These are phyloP conservation scores for Davidsoniella virescens DNA, from an alignment of 2,329 filamentous ascomycete species.

Conservation along the genomic window DNA sequence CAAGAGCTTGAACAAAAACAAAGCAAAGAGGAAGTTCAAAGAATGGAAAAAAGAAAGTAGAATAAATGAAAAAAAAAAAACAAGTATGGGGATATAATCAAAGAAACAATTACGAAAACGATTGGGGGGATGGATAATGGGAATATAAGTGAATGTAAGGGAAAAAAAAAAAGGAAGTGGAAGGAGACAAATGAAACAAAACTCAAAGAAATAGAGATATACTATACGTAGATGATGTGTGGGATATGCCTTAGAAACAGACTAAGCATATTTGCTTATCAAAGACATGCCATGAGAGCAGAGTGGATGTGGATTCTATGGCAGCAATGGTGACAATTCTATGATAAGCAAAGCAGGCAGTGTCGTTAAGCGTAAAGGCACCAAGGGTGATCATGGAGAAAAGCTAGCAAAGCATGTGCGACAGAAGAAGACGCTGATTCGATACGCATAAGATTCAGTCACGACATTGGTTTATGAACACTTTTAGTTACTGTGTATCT, in stretches of 20 bases:
- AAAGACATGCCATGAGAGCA: not conserved
- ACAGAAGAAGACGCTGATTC: too few species aligned
- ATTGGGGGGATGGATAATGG: not conserved
- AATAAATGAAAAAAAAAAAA: not conserved
- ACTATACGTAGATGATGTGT: not conserved
- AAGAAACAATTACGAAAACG: not conserved
- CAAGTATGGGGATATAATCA: not conserved
- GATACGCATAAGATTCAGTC: too few species aligned
- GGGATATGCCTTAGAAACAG: not conserved
- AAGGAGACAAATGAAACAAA: not conserved
- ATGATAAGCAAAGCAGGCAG: not conserved
- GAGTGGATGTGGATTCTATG: too few species aligned
- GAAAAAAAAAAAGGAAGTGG: not conserved
- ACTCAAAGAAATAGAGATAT: conserved; percentile 2
- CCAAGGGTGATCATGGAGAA: not conserved
- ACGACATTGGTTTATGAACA: not conserved
- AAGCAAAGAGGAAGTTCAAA: not conserved
- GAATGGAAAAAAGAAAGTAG: not conserved
- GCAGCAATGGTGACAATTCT: too few species aligned
- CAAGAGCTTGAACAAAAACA: not conserved
- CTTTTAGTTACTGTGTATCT: conserved; percentile 3
- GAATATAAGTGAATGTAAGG: not conserved
- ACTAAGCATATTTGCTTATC: not conserved
- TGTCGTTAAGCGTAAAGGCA: conserved; percentile 4
- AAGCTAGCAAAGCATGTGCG: too few species aligned